A percentile compares a stretch with the other conserved stretches of the same genome.
Evolutionary conservation across 768 basidiomycete species (phyloP).

Genomic region (Russula vinacea): DNA sequence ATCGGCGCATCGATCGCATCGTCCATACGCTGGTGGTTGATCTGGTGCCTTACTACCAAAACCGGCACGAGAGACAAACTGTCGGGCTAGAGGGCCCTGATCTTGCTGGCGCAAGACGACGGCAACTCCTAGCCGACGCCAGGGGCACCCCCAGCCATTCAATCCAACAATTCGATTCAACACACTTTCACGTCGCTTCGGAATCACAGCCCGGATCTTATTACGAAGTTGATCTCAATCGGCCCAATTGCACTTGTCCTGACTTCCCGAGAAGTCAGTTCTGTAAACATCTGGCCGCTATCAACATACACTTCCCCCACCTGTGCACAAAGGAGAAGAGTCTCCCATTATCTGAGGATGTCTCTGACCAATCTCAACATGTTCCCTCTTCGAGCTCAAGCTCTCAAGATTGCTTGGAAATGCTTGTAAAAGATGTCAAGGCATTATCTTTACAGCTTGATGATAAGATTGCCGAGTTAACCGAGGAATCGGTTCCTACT

Average conservation of each 20-base stretch:
- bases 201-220: no score
- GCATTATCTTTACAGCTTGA: no score
- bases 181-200: not conserved
- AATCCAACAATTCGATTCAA: not conserved
- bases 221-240: not conserved
- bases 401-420: no score
- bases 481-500: not conserved
- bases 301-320: not conserved
- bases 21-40: not conserved
- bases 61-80: not conserved
- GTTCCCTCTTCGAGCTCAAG: no score
- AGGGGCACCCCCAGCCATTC: not conserved
- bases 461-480: no score
- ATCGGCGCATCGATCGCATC: not conserved
- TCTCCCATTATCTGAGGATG: no score
- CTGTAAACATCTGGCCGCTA: not conserved
- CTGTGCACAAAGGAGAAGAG: not conserved
- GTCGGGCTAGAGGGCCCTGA: not conserved
- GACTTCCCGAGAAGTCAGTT: not conserved
- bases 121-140: not conserved
- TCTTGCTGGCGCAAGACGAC: not conserved
- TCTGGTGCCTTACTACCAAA: not conserved
- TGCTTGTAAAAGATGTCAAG: no score
- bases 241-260: not conserved
- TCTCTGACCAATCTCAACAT: no score